Percentiles rank a stretch among this genome's conserved stretches.
These are phyloP conservation scores for Neofusicoccum ribis DNA, from an alignment of 2,329 filamentous ascomycete genomes.

Conservation along the genomic window DNA sequence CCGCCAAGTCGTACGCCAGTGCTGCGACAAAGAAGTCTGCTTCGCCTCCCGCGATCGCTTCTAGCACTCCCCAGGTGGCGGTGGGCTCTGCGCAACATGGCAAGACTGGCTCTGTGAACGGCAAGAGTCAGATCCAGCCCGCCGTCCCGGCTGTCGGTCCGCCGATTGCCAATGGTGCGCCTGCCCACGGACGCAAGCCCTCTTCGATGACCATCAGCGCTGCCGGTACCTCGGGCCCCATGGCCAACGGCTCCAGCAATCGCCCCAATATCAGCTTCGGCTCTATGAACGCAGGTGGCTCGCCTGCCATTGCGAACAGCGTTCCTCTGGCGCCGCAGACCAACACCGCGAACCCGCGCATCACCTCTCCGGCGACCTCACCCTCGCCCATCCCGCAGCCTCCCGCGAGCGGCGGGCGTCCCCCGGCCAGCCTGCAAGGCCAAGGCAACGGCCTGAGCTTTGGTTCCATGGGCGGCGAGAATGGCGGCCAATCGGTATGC, in stretches of 20 bases:
- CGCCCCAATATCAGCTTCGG: conserved; percentile 76
- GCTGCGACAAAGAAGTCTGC: conserved; percentile 61
- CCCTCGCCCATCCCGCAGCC: conserved; percentile 93
- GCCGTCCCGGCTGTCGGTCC: conserved; percentile 63
- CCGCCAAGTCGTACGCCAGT: conserved; percentile 62
- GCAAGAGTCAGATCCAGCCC: conserved; percentile 70
- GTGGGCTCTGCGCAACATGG: conserved; percentile 53
- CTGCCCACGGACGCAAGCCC: conserved; percentile 77
- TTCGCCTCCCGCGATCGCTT: conserved; percentile 49
- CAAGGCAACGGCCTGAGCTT: conserved; percentile 73
- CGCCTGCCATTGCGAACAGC: conserved; percentile 64
- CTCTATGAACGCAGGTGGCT: conserved; percentile 63
- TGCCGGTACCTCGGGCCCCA: conserved; percentile 72
- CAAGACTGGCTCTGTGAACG: conserved; percentile 65
- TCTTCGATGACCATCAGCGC: conserved; percentile 92
- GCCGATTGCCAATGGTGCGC: conserved; percentile 63
- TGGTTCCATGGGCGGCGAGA: conserved; percentile 76
- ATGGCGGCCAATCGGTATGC: conserved; percentile 69
- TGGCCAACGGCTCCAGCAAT: conserved; percentile 70
- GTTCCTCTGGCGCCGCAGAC: conserved; percentile 68
- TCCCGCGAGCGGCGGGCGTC: conserved; percentile 77
- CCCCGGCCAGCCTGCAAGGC: conserved; percentile 72
- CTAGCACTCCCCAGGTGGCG: conserved; percentile 54
- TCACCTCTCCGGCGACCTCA: conserved; percentile 82
- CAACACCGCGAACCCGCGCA: conserved; percentile 64